phyloP scores from a whole-genome alignment of 2,329 filamentous ascomycete species.

The Colletotrichum musicola region DNA sequence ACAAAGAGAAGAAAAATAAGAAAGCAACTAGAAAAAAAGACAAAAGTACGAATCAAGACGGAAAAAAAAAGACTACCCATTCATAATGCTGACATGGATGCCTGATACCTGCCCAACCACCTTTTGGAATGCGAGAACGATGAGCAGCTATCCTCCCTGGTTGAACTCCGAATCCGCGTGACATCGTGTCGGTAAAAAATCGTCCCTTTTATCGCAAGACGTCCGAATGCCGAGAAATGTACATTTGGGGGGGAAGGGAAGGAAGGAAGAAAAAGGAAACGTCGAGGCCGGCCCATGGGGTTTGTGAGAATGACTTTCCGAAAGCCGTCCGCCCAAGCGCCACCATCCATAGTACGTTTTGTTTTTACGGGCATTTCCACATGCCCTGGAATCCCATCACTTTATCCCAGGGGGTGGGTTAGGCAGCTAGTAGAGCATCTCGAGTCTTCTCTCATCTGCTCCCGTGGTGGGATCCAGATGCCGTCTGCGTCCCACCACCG shows the following conservation, averaged over 20 bases:
- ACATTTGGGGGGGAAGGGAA: constrained; percentile 7
- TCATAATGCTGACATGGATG: constrained; percentile 32
- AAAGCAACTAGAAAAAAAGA: constrained; percentile 28
- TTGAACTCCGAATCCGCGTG: constrained; percentile 33
- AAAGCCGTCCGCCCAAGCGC: constrained; percentile 19
- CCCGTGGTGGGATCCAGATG: constrained; percentile 34
- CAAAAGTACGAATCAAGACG: constrained; percentile 36
- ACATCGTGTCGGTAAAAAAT: constrained; percentile 25
- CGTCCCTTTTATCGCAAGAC: constrained; percentile 16
- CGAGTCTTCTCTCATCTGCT: constrained; percentile 30
- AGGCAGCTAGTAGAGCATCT: constrained; percentile 2
- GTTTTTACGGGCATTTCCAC: constrained; percentile 6
- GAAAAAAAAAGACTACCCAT: constrained; percentile 31
- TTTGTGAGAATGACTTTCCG: background rate
- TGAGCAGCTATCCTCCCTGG: constrained; percentile 35
- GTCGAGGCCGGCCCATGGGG: constrained; percentile 4
- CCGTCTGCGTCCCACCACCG: constrained; percentile 39
- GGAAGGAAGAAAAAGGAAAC: constrained; percentile 3
- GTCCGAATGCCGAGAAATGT: constrained; percentile 33
- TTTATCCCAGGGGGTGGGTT: constrained; percentile 5
- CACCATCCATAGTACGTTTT: constrained; percentile 3
- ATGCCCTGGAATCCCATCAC: constrained; percentile 12
- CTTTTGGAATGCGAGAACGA: constrained; percentile 32
- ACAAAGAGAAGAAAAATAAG: background rate
- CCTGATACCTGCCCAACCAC: constrained; percentile 34